phyloP scores from a whole-genome alignment of 257 asterid genomes.

The Capsicum baccatum region DNA sequence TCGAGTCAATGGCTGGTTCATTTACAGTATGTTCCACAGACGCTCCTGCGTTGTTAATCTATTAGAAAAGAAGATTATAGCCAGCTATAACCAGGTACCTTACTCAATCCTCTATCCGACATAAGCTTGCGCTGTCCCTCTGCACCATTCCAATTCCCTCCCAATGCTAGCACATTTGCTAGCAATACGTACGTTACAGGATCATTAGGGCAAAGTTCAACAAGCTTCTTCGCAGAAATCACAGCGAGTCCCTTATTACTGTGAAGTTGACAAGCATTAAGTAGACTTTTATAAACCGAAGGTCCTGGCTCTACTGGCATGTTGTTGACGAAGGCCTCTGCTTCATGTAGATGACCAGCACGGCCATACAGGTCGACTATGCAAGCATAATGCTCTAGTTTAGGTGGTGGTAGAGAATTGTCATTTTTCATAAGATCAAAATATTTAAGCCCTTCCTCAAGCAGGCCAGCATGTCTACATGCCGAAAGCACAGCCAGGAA shows the following conservation, averaged over 20 bases:
- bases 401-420: conserved; percentile 41
- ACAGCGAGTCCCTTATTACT: conserved; percentile 58
- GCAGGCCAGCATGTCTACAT: conserved; percentile 69
- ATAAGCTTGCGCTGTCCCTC: conserved; percentile 54
- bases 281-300: conserved; percentile 53
- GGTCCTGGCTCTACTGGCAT: conserved; percentile 57
- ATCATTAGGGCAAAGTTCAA: conserved; percentile 58
- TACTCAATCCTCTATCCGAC: conserved; percentile 52
- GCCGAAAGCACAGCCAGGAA: conserved; percentile 59
- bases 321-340: too few species aligned
- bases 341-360: too few species aligned
- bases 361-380: conserved; percentile 69
- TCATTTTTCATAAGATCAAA: conserved; percentile 58
- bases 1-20: too few species aligned
- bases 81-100: conserved; percentile 64
- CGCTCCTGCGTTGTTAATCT: too few species aligned
- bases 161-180: conserved; percentile 61
- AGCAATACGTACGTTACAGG: conserved; percentile 57
- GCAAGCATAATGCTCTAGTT: conserved; percentile 65
- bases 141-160: conserved; percentile 67
- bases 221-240: conserved; percentile 56
- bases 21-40: too few species aligned
- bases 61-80: conserved; percentile 36
- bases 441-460: conserved; percentile 56
- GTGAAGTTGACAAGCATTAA: conserved; percentile 60